Evolutionary conservation across 805 yeast species (phyloP).

Genomic region (Yarrowia porcina): DNA sequence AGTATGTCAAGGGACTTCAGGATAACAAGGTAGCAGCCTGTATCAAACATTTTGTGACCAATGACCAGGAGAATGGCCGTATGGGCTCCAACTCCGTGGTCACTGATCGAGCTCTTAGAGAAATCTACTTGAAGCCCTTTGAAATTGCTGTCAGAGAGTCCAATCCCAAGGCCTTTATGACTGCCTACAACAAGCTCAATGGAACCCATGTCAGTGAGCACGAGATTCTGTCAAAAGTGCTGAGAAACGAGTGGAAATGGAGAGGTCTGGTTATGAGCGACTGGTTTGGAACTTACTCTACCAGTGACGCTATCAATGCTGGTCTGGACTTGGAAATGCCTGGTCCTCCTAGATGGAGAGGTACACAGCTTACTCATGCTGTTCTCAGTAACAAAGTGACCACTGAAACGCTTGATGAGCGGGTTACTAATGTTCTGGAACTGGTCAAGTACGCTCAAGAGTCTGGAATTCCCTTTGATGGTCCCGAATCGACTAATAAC

Average conservation of each 20-base stretch:
- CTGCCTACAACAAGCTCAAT: constrained; percentile 60
- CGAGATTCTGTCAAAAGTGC: constrained; percentile 37
- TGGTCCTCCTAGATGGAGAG: constrained; percentile 53
- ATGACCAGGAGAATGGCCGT: constrained; percentile 60
- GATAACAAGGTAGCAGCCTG: constrained; percentile 50
- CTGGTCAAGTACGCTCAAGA: constrained; percentile 46
- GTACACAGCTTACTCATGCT: constrained; percentile 44
- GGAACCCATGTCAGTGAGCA: constrained; percentile 56
- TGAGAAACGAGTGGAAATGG: constrained; percentile 11
- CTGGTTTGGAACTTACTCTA: constrained; percentile 35
- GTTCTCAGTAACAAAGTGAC: constrained; percentile 45
- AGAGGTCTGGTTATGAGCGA: not conserved
- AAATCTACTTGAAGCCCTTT: constrained; percentile 61
- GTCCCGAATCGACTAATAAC: constrained; percentile 44
- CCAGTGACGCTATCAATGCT: constrained; percentile 47
- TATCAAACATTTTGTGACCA: constrained; percentile 61
- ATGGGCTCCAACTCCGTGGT: constrained; percentile 48
- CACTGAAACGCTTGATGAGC: constrained; percentile 45
- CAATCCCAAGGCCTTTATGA: constrained; percentile 56
- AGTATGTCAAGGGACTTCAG: constrained; percentile 55
- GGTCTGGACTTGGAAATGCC: constrained; percentile 70
- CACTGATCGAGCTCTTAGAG: constrained; percentile 61
- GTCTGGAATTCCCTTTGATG: constrained; percentile 45
- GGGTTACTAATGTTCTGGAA: constrained; percentile 48
- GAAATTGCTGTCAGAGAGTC: constrained; percentile 54